Evolutionary conservation across 2,329 filamentous ascomycete species (phyloP).

Genomic region (Fulvia fulva): DNA sequence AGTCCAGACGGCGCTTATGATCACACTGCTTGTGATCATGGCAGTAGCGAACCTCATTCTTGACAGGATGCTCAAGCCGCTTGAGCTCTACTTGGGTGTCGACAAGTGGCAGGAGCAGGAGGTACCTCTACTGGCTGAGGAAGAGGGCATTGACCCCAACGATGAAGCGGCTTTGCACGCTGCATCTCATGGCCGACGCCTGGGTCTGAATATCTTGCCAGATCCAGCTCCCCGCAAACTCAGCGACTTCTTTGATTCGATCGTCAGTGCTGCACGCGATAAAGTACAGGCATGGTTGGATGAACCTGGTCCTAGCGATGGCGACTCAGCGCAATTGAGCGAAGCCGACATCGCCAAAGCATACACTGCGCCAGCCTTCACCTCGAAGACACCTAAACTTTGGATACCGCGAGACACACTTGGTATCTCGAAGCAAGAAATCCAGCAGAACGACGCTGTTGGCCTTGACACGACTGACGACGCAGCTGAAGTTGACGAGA

Average conservation of each 20-base stretch:
- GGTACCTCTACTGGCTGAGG: conserved; percentile 28
- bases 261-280: conserved; percentile 25
- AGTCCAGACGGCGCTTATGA: conserved; percentile 43
- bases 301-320: conserved; percentile 15
- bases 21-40: conserved; percentile 39
- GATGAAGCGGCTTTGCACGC: conserved; percentile 30
- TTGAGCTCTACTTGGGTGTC: conserved; percentile 33
- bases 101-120: conserved; percentile 31
- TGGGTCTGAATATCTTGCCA: conserved; percentile 27
- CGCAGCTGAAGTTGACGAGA: conserved; percentile 43
- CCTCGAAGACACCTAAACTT: conserved; percentile 40
- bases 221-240: conserved; percentile 22
- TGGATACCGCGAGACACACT: conserved; percentile 46
- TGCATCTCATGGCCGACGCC: conserved; percentile 29
- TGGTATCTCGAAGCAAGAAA: conserved; percentile 42
- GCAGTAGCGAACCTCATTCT: conserved; percentile 28
- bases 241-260: conserved; percentile 30
- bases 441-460: conserved; percentile 38
- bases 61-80: conserved; percentile 29
- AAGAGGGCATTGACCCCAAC: conserved; percentile 26
- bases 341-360: conserved; percentile 37
- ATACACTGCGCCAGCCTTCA: conserved; percentile 44
- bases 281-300: conserved; percentile 23
- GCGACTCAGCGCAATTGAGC: conserved; percentile 20
- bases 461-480: conserved; percentile 44